phyloP scores from a whole-genome alignment of 768 basidiomycete genomes.

The Psilocybe sp. region DNA sequence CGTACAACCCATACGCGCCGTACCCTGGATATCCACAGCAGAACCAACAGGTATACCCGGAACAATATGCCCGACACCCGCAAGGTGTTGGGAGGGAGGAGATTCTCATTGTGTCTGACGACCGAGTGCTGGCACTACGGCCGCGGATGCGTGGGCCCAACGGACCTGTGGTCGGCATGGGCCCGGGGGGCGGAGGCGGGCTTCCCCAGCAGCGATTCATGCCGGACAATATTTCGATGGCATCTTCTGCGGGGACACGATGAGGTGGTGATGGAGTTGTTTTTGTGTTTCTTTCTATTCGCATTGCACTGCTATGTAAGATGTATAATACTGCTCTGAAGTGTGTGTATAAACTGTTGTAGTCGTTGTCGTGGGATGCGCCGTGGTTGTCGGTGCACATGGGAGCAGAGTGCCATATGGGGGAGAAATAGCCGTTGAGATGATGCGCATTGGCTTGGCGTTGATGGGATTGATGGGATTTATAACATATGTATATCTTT shows the following conservation, averaged over 20 bases:
- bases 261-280: conserved; percentile 13
- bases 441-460: too few relatives aligned
- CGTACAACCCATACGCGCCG: conserved; percentile 23
- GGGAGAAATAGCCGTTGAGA: too few relatives aligned
- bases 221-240: conserved; percentile 43
- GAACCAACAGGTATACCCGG: conserved; percentile 33
- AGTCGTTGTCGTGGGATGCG: not conserved
- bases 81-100: conserved; percentile 69
- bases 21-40: conserved; percentile 13
- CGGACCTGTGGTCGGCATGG: conserved; percentile 40
- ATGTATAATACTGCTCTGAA: conserved; percentile 6
- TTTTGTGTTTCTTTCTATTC: too few relatives aligned
- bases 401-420: not conserved
- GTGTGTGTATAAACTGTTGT: not conserved
- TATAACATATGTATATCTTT: too few relatives aligned
- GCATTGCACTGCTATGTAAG: conserved; percentile 2
- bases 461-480: too few relatives aligned
- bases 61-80: conserved; percentile 41
- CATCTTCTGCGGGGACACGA: conserved; percentile 32
- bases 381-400: not conserved
- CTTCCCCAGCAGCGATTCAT: conserved; percentile 27
- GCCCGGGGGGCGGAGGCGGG: conserved; percentile 12
- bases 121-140: conserved; percentile 73
- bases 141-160: conserved; percentile 60
- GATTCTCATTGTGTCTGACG: conserved; percentile 88